phyloP scores from a whole-genome alignment of 148 eudicot species.

The Salicornia ramosissima region DNA sequence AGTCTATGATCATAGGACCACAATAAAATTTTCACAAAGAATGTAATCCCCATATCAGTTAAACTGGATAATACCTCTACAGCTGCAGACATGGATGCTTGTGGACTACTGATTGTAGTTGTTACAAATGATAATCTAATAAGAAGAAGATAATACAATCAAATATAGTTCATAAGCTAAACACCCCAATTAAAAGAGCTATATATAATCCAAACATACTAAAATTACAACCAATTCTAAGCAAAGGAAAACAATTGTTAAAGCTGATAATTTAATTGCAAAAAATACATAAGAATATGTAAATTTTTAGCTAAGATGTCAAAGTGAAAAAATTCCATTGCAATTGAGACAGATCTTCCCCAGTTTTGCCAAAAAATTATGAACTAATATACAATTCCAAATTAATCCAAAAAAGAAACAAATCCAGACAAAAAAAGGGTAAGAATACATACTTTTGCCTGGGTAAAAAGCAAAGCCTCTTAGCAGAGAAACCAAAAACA shows the following conservation, averaged over 20 bases:
- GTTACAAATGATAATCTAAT: constrained; percentile 45
- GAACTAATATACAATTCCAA: neutral
- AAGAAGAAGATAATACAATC: constrained; percentile 6
- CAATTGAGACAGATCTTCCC: neutral
- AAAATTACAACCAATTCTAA: neutral
- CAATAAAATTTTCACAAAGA: too few species aligned
- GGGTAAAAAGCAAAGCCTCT: constrained; percentile 33
- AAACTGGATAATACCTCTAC: constrained; percentile 58
- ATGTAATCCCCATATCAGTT: neutral
- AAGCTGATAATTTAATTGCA: neutral
- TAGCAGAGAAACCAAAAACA: constrained; percentile 42
- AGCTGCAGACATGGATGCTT: constrained; percentile 58
- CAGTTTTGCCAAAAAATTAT: neutral
- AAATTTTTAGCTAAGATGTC: neutral
- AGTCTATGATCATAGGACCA: too few species aligned
- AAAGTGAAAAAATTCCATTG: neutral
- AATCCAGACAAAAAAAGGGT: neutral
- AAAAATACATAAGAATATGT: neutral
- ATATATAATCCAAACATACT: neutral
- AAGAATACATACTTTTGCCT: constrained; percentile 39
- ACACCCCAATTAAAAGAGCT: neutral
- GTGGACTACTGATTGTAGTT: constrained; percentile 33
- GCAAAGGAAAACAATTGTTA: neutral
- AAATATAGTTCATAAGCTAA: neutral
- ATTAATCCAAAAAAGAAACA: neutral